Base-by-base conservation (phyloP, 1,284 basidiomycete species). In the Mycosarcoma mackinlayi region DNA sequence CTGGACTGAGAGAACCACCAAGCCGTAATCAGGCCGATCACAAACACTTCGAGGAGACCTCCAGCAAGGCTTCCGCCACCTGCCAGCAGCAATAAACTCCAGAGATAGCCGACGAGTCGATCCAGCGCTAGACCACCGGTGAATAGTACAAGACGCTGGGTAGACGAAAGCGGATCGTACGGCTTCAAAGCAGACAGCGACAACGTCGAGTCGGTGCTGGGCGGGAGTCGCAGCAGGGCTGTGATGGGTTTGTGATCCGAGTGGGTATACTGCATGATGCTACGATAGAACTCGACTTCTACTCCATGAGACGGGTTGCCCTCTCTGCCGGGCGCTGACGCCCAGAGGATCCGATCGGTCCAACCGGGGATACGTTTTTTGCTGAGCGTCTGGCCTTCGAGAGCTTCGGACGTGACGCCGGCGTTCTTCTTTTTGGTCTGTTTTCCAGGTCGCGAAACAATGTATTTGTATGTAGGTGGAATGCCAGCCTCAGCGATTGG, bases 321-420 rank as follows among this genome's bases (percentile, higher is more conserved):
- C n/a, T 65, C 58, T 28, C 51, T 41, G 4, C 21, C 28, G 1
- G 68, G 59, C 2, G 68, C 58, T 0, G 64, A 63, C 2, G 91
- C 87, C 82, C 93, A 96, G 73, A 98, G 85, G 44, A 98, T 89
- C 39, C 95, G 88, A 83, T 98, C 95, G 21, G 94, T 97, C 92
- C 94, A 98, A 19, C 94, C 90, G 0, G 95, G 95, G 6, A 87
- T 86, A 7, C 95, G 88, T 78, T 90, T 92, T 24, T 85, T 83
- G 80, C 89, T 92, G 47, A 64, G 76, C 42, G 76, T 68, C 21
- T 57, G 35, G 24, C 55, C 58, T 16, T 64, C 56, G 11, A 70
- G 49, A 16, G 67, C 60, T 13, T 56, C 56, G 1, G 61, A 70
- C 1, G 67, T 64, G 49, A 64, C 50, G 18, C 60, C 62, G 9